These are phyloP conservation scores for Haplosporangium sp. DNA, from an alignment of 371 early-diverging fungal species.

Conservation along the genomic window DNA sequence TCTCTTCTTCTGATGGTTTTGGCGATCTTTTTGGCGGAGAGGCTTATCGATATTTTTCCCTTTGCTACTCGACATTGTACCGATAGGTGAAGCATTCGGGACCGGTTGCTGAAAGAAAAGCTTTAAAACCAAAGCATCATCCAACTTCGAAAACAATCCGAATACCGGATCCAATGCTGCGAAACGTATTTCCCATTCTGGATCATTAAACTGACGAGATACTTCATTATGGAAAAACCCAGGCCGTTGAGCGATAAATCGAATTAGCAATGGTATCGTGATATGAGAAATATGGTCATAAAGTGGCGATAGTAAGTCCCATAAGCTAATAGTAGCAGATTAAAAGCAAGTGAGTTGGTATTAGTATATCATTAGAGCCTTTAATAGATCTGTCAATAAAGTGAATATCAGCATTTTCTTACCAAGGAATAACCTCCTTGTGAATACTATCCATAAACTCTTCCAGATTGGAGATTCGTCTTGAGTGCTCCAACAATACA, in stretches of 20 bases:
- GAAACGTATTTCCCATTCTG: slow-evolving; percentile 49
- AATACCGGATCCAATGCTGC: slow-evolving; percentile 39
- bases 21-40: slow-evolving; percentile 19
- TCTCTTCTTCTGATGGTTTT: neutral
- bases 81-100: neutral
- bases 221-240: slow-evolving; percentile 29
- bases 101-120: slow-evolving; percentile 32
- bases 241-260: slow-evolving; percentile 17
- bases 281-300: slow-evolving; percentile 47
- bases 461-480: slow-evolving; percentile 39
- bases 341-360: neutral
- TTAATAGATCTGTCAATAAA: no score
- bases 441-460: slow-evolving; percentile 35
- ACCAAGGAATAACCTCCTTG: slow-evolving; percentile 40
- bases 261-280: slow-evolving; percentile 41
- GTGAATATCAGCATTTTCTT: neutral
- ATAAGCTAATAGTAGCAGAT: slow-evolving; percentile 19
- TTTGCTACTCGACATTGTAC: slow-evolving; percentile 28
- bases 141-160: slow-evolving; percentile 51
- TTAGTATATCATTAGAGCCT: neutral
- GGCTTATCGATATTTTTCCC: slow-evolving; percentile 28
- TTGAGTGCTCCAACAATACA: slow-evolving; percentile 27
- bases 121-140: slow-evolving; percentile 33
- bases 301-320: slow-evolving; percentile 46
- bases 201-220: slow-evolving; percentile 16